These are phyloP conservation scores for Cryptococcus maquisensis DNA, from an alignment of 1,284 basidiomycete genomes.

Conservation along the genomic window DNA sequence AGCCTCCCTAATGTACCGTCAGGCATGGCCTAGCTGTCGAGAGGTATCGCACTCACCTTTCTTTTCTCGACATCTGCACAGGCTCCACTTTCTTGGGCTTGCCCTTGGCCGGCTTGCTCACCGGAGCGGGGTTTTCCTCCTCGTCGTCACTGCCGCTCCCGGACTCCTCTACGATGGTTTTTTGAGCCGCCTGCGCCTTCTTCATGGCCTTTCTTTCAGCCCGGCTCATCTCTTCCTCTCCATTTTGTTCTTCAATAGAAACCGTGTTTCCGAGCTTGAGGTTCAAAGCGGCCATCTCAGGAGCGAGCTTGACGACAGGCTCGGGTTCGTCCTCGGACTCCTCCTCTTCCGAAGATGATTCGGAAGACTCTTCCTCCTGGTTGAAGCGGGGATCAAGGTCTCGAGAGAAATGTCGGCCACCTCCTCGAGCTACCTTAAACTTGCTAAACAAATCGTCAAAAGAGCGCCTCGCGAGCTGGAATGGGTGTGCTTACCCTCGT, in stretches of 20 bases:
- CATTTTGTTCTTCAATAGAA: slow-evolving; percentile 34
- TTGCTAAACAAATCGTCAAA: slow-evolving; percentile 48
- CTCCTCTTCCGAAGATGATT: slow-evolving; percentile 36
- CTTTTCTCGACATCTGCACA: slow-evolving; percentile 60
- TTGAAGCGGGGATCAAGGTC: slow-evolving; percentile 39
- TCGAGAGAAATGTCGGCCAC: slow-evolving; percentile 73
- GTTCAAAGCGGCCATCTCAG: slow-evolving; percentile 45
- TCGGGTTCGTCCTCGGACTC: slow-evolving; percentile 19
- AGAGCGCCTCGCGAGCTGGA: neutral
- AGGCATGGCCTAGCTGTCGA: neutral
- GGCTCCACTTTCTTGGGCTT: slow-evolving; percentile 18
- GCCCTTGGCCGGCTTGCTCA: slow-evolving; percentile 16
- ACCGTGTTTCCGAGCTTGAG: slow-evolving; percentile 47
- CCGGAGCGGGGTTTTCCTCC: slow-evolving; percentile 22
- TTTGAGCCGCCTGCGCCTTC: slow-evolving; percentile 56
- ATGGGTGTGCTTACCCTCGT: slow-evolving; percentile 31
- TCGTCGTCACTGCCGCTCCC: slow-evolving; percentile 57
- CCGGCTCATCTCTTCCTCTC: slow-evolving; percentile 57
- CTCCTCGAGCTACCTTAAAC: slow-evolving; percentile 80
- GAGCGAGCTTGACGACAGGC: slow-evolving; percentile 31
- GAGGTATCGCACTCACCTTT: slow-evolving; percentile 55
- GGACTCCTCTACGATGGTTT: slow-evolving; percentile 32
- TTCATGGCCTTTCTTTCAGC: slow-evolving; percentile 66
- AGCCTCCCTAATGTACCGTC: slow-evolving; percentile 60
- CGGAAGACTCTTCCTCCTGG: slow-evolving; percentile 19